phyloP scores from a whole-genome alignment of 306 rosid species.

The Cicer bijugum region DNA sequence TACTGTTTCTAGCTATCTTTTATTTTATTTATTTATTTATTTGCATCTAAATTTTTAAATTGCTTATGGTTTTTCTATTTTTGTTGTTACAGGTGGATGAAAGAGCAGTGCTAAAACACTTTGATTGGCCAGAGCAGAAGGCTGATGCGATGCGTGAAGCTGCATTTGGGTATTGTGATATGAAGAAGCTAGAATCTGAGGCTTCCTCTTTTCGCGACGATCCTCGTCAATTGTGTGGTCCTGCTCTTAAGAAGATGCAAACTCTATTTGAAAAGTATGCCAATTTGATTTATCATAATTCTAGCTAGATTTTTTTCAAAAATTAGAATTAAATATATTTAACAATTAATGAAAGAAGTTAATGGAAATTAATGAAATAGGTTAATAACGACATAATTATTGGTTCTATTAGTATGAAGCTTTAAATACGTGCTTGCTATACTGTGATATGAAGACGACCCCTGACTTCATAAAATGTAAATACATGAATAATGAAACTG shows the following conservation, averaged over 20 bases:
- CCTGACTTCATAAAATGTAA: not conserved
- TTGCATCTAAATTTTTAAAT: not conserved
- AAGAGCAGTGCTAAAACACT: conserved; percentile 98
- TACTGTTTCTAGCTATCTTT: conserved; percentile 36
- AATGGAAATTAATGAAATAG: no score
- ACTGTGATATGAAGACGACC: not conserved
- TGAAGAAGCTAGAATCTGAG: conserved; percentile 87
- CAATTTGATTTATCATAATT: not conserved
- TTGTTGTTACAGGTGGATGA: conserved; percentile 75
- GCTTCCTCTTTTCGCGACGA: conserved; percentile 78
- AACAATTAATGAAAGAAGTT: no score
- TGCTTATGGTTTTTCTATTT: not conserved
- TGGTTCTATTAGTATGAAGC: no score
- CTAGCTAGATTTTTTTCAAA: not conserved
- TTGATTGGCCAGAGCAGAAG: conserved; percentile 96
- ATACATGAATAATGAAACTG: not conserved
- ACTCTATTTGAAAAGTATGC: conserved; percentile 83
- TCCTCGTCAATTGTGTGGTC: conserved; percentile 80
- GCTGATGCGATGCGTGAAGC: conserved; percentile 97
- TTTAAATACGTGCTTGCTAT: no score
- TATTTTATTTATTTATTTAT: not conserved
- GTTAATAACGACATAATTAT: no score
- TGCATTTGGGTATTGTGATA: conserved; percentile 87
- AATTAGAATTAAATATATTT: no score
- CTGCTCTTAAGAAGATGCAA: conserved; percentile 95